Percentiles rank a stretch among this genome's conserved stretches.
Evolutionary conservation across 2,329 filamentous ascomycete genomes (phyloP).

Genomic region (Triangularia verruculosa): DNA sequence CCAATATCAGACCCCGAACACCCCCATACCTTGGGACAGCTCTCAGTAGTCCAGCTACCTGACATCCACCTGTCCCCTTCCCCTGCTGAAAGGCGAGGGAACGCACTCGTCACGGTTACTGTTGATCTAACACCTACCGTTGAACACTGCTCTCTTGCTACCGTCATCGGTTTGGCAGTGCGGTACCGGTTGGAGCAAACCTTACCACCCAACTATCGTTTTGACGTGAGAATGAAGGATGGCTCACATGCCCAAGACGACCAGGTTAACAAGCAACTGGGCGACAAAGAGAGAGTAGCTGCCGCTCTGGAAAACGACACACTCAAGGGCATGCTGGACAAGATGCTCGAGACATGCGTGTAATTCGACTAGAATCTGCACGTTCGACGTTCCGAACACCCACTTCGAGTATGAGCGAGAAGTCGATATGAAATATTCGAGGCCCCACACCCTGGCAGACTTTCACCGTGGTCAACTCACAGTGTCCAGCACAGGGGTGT

Average conservation of each 20-base stretch:
- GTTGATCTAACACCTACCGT: constrained; percentile 95
- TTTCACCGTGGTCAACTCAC: not conserved
- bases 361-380: constrained; percentile 34
- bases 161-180: constrained; percentile 91
- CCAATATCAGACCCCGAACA: constrained; percentile 96
- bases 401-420: not conserved
- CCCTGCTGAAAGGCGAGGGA: constrained; percentile 49
- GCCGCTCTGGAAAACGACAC: constrained; percentile 93
- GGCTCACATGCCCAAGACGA: constrained; percentile 94
- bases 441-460: not conserved
- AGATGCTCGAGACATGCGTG: constrained; percentile 86
- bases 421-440: not conserved
- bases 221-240: constrained; percentile 92
- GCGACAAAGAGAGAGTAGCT: constrained; percentile 93
- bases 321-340: constrained; percentile 80
- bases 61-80: constrained; percentile 79
- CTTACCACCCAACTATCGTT: constrained; percentile 83
- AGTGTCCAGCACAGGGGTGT: not conserved
- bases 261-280: constrained; percentile 94
- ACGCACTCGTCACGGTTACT: constrained; percentile 67
- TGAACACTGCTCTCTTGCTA: constrained; percentile 93
- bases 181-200: constrained; percentile 87
- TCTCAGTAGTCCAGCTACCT: constrained; percentile 92
- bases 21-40: constrained; percentile 84
- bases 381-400: not conserved